These are phyloP conservation scores for Cymbopogon flexuosus DNA, from an alignment of 202 grass and related monocot genomes.

Conservation along the genomic window DNA sequence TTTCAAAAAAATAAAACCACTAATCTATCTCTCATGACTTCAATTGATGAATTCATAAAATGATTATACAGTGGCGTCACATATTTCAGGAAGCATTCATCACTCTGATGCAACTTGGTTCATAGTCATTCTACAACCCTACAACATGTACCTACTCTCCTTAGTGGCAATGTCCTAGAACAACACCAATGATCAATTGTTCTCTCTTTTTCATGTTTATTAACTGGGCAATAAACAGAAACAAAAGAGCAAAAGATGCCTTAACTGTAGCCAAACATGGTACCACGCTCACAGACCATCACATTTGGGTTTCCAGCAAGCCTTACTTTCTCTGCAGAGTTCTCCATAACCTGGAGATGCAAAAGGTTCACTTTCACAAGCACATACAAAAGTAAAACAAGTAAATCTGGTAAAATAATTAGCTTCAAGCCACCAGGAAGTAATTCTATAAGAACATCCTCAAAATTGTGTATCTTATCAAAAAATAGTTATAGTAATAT, in stretches of 20 bases:
- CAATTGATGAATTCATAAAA: conserved; percentile 9
- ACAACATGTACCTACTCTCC: neutral
- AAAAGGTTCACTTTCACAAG: conserved; percentile 13
- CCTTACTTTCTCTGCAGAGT: conserved; percentile 89
- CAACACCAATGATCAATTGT: neutral
- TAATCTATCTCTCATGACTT: neutral
- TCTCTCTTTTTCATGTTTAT: neutral
- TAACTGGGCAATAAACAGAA: neutral
- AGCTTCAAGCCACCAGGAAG: neutral
- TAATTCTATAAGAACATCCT: conserved; percentile 1
- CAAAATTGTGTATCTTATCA: neutral
- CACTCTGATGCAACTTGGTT: neutral
- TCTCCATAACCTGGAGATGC: conserved; percentile 59
- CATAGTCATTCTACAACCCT: neutral
- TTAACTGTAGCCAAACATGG: conserved; percentile 98
- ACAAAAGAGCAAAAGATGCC: conserved; percentile 22
- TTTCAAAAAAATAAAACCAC: no score
- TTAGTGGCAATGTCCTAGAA: neutral
- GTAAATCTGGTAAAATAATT: neutral
- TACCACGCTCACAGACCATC: conserved; percentile 95
- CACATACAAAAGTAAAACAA: conserved; percentile 5
- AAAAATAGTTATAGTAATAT: neutral
- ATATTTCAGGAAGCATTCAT: conserved; percentile 4
- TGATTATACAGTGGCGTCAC: neutral
- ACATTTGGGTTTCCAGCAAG: conserved; percentile 91